Base-by-base conservation (phyloP, 495 filamentous ascomycete species). In the Tuber indicum region DNA sequence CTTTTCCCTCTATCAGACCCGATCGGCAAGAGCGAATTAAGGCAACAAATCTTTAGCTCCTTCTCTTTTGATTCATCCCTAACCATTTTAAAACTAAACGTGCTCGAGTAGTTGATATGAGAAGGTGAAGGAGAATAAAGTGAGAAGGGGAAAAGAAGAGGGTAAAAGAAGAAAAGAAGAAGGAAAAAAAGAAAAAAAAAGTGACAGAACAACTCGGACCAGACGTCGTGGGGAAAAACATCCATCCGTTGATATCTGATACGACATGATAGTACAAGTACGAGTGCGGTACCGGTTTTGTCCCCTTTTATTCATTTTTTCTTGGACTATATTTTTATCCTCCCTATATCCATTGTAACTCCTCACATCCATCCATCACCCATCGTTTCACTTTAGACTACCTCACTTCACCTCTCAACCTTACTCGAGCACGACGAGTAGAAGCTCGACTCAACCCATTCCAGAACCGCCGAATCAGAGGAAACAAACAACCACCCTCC, bases 11-110 rank as follows among this genome's bases (percentile, higher is more conserved):
- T 74, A 79, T 72, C 77, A 42, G 72, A 77, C 71, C 77, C 71
- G 78, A 80, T 76, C 77, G 74, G 77, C 77, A 74, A 79, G 78
- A 80, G 77, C n/a, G n/a, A 62, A 62, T 62, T 12, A n/a, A 58
- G 16, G 23, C 52, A 16, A 12, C n/a, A 16, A 10, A 62, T 62
- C 52, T 62, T 49, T 17, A 23, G 46, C 19, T 21, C 46, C 46
- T 23, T 49, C 46, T 8, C 23, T 8, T 49, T n/a, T 52, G 7
- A 52, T 52, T n/a, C n/a, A 52, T 52, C 47, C 47, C 47, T 21
- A 52, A 52, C 47, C 47, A 52, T 23, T 52, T 5, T 7, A 32
- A 62, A 62, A 26, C 52, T n/a, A 9, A 62, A 10, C 10, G 2
- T 62, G 8, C 42, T 43, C 42, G 42, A 43, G 42, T 10, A 32